Percentiles rank a stretch among this genome's conserved stretches.
phyloP scores from a whole-genome alignment of 331 rosid species.

The Acacia pycnantha region DNA sequence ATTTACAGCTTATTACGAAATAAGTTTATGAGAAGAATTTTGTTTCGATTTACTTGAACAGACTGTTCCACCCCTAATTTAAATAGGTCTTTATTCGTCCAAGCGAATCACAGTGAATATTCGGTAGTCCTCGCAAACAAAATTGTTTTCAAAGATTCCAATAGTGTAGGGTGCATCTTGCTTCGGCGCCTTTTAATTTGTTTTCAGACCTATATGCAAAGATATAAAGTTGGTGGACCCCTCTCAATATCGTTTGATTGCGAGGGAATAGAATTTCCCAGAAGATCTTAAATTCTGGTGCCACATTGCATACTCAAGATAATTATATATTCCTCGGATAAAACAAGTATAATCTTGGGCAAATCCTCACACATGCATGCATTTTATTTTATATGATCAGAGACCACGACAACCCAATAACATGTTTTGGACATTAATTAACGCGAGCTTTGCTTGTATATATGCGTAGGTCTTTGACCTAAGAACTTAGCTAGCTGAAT shows the following conservation, averaged over 20 bases:
- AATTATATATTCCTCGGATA: background rate
- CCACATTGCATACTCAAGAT: background rate
- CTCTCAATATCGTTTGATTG: background rate
- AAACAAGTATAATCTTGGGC: background rate
- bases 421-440: background rate
- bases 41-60: too few species aligned
- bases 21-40: too few species aligned
- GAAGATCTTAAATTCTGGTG: background rate
- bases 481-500: background rate
- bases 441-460: background rate
- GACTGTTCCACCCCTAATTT: too few species aligned
- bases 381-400: background rate
- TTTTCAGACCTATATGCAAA: too few species aligned
- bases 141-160: background rate
- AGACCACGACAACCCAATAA: background rate
- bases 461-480: background rate
- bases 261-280: background rate
- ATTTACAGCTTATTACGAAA: too few species aligned
- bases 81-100: too few species aligned
- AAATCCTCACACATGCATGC: background rate
- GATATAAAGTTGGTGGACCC: background rate
- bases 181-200: background rate
- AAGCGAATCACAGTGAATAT: background rate
- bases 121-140: background rate
- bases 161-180: background rate